Evolutionary conservation across 768 basidiomycete species (phyloP), one percentile per base, ranked within the genome.

Genomic region (Trametes gibbosa): DNA sequence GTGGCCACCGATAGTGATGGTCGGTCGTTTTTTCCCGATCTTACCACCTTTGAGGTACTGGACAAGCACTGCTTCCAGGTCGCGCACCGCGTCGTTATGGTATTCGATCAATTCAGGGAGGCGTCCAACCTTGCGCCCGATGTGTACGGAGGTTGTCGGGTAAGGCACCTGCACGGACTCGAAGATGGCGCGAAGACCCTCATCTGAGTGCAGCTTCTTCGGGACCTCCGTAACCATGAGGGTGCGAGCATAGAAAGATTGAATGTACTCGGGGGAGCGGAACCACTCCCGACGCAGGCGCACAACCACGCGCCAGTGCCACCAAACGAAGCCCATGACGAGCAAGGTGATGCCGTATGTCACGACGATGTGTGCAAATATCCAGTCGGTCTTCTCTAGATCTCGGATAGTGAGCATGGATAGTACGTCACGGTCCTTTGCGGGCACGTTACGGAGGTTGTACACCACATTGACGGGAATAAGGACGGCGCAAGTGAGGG

Each of bases 241-340:
- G 0, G 96, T 98, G 37, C 97, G 85, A 1, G 95, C 92, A 69
- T 97, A 95, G 79, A 98, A 97, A 1, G 90, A 89, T 61, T 88
- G 81, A 50, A 87, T 80, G 73, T 97, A 95, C 68, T 92, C 90
- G 8, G 90, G 87, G 3, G 90, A 92, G 62, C 89, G 85, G 78
- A 95, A 98, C 90, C 93, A 99, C 34, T 80, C 77, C 63, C 83
- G 80, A 2, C 96, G 88, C 1, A 99, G 84, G 42, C 74, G 76
- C 51, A 98, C 77, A 82, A 98, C 92, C 45, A 77, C 76, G 46
- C 72, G 78, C 92, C 91, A 94, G 70, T 96, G 84, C 29, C 77
- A 65, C 74, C 87, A 87, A 48, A 92, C 82, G 67, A 84, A 85
- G 66, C 71, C 83, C 69, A 92, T 81, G 70, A 93, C 84, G 62